phyloP scores from a whole-genome alignment of 2,329 filamentous ascomycete species.

The Curvularia spicifera region DNA sequence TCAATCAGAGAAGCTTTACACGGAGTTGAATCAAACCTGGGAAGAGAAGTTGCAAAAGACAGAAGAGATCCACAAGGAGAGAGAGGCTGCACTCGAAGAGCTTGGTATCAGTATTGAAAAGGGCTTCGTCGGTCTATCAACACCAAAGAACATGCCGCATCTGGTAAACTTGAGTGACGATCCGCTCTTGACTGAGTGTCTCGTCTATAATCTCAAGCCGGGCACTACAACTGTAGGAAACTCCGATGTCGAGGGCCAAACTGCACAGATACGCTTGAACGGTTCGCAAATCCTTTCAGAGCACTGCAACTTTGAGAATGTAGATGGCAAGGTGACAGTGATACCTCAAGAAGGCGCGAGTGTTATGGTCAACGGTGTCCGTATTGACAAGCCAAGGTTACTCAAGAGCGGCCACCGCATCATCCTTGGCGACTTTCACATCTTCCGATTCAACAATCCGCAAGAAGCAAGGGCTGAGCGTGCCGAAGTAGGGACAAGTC shows the following conservation, averaged over 20 bases:
- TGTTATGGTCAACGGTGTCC: conserved; percentile 96
- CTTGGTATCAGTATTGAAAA: conserved; percentile 99
- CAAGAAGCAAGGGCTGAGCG: conserved; percentile 93
- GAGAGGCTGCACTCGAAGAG: conserved; percentile 92
- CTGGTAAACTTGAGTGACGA: conserved; percentile 86
- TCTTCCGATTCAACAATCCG: conserved; percentile 97
- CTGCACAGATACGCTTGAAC: conserved; percentile 90
- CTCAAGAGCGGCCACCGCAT: conserved; percentile 92
- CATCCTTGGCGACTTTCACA: conserved; percentile 97
- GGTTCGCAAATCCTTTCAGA: conserved; percentile 90
- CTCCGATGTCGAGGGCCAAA: conserved; percentile 76
- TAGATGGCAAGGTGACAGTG: conserved; percentile 90
- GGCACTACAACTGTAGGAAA: conserved; percentile 94
- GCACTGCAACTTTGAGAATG: conserved; percentile 93
- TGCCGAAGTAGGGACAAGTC: conserved; percentile 76
- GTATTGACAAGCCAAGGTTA: conserved; percentile 83
- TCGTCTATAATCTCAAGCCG: conserved; percentile 98
- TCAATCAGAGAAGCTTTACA: conserved; percentile 94
- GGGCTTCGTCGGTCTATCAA: conserved; percentile 92
- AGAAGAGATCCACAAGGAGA: conserved; percentile 96
- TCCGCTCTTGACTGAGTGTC: conserved; percentile 89
- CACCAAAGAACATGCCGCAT: conserved; percentile 99
- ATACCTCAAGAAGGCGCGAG: conserved; percentile 89
- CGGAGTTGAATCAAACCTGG: conserved; percentile 98
- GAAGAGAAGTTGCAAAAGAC: conserved; percentile 95